These are phyloP conservation scores for Myxozyma vanderwaltii DNA, from an alignment of 805 yeast genomes.

Conservation along the genomic window DNA sequence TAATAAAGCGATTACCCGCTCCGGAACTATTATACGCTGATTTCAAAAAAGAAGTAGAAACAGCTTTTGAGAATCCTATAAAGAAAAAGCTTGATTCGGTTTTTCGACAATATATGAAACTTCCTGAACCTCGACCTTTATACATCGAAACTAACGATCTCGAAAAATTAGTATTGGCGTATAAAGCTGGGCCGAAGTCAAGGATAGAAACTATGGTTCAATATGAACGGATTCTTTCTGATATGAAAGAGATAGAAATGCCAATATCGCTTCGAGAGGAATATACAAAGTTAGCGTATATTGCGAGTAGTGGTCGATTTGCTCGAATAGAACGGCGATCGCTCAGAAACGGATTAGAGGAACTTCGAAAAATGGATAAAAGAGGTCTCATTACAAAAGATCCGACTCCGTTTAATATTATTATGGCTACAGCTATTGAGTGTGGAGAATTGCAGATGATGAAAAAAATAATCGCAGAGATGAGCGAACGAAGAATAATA, in stretches of 20 bases:
- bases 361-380: constrained; percentile 16
- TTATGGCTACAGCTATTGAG: constrained; percentile 39
- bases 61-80: neutral
- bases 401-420: constrained; percentile 38
- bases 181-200: constrained; percentile 1
- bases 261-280: constrained; percentile 42
- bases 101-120: constrained; percentile 35
- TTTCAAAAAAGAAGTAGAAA: neutral
- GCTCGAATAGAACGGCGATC: constrained; percentile 19
- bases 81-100: constrained; percentile 4
- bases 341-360: constrained; percentile 22
- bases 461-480: constrained; percentile 33
- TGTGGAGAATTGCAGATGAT: constrained; percentile 28
- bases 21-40: neutral
- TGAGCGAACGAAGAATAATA: constrained; percentile 25
- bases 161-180: constrained; percentile 40
- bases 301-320: constrained; percentile 1
- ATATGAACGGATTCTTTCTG: constrained; percentile 33
- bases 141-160: constrained; percentile 41
- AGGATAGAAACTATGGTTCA: constrained; percentile 18
- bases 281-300: constrained; percentile 35
- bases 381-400: constrained; percentile 25
- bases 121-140: constrained; percentile 44
- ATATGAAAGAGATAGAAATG: constrained; percentile 39
- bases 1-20: neutral